phyloP scores from a whole-genome alignment of 257 asterid species.

The Perilla frutescens region DNA sequence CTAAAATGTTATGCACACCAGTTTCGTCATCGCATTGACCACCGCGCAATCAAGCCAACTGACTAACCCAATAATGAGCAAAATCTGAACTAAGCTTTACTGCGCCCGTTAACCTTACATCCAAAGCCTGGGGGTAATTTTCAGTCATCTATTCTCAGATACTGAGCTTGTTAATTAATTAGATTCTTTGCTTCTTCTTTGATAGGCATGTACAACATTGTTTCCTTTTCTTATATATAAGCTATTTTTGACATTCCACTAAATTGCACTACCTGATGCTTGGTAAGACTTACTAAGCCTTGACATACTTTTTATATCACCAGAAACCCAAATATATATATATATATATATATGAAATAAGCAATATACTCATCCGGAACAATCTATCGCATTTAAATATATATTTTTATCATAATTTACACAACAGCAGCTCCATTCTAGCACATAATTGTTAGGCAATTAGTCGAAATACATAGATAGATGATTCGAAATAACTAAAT shows the following conservation, averaged over 20 bases:
- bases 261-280: not conserved
- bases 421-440: not conserved
- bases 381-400: not conserved
- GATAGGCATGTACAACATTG: not conserved
- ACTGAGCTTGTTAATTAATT: no score
- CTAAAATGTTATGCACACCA: not conserved
- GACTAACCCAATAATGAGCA: not conserved
- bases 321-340: no score
- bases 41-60: not conserved
- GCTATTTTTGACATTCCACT: not conserved
- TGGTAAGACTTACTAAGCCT: not conserved
- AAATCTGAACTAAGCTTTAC: not conserved
- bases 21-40: not conserved
- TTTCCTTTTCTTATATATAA: not conserved
- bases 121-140: not conserved
- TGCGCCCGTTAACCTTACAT: not conserved
- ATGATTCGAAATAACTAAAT: slow-evolving; percentile 6
- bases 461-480: not conserved
- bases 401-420: not conserved
- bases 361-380: not conserved
- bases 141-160: not conserved
- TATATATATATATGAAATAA: not conserved
- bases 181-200: not conserved
- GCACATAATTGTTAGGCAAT: not conserved
- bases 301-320: not conserved